Conservation (phyloP, 2,329 filamentous ascomycete genomes). For the Talaromyces islandicus region DNA sequence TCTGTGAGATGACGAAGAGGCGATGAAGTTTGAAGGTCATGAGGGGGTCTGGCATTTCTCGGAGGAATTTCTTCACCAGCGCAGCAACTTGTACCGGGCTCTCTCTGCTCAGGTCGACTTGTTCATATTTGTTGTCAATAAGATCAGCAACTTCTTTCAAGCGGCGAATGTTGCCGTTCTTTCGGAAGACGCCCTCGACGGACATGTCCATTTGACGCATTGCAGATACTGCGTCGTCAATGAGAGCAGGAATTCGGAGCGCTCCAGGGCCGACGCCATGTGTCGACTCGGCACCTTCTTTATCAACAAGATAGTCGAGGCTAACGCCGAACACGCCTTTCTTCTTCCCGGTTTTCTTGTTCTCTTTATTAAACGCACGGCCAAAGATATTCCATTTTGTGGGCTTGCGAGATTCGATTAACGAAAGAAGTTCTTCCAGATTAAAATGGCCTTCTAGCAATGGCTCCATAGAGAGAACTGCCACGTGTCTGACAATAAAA, state of each 20-base stretch:
- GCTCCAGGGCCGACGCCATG: conserved; percentile 91
- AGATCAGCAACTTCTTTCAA: conserved; percentile 78
- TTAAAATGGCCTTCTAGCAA: conserved; percentile 84
- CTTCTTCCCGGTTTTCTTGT: conserved; percentile 68
- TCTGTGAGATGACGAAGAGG: conserved; percentile 84
- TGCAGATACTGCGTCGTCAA: conserved; percentile 89
- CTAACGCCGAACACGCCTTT: conserved; percentile 91
- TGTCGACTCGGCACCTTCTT: conserved; percentile 94
- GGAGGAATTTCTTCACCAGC: conserved; percentile 87
- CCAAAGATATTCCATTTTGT: conserved; percentile 99
- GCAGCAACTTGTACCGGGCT: conserved; percentile 91
- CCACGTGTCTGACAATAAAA: conserved; percentile 93
- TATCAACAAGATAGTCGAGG: conserved; percentile 81
- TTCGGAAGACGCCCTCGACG: conserved; percentile 95
- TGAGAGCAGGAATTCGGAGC: conserved; percentile 81
- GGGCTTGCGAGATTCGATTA: conserved; percentile 88
- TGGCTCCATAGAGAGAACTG: conserved; percentile 90
- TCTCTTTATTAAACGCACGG: conserved; percentile 86
- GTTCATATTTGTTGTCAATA: conserved; percentile 80
- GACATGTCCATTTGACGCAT: conserved; percentile 99
- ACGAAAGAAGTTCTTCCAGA: conserved; percentile 83
- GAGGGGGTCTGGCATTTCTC: conserved; percentile 88
- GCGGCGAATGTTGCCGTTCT: conserved; percentile 97
- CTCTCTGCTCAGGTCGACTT: conserved; percentile 79
- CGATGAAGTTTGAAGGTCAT: conserved; percentile 92